Evolutionary conservation across 192 early-diverging fungal species (phyloP), one percentile per base, ranked within the genome.

Genomic region (Coemansia sp.): DNA sequence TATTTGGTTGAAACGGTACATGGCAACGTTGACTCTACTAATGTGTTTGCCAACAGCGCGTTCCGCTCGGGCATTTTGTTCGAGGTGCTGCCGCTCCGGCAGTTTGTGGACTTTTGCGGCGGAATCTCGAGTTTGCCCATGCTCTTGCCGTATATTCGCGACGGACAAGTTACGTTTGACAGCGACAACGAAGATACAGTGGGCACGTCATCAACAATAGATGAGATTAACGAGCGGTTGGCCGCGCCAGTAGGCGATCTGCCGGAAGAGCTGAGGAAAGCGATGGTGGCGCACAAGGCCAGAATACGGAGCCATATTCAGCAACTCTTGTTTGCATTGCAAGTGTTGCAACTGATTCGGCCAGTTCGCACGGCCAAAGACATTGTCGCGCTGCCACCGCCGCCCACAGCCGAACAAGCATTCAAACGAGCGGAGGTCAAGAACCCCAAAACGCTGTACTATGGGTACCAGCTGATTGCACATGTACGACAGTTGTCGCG

Each of bases 391-490:
- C 25, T 72, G 47, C 57, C 68, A 6, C 23, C 52, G 54, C 72
- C 72, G 7, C 57, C 69, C 0, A 62, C 67, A 32, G 64, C 72
- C 10, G 45, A 60, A 23, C 67, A 72, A 39, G 58, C 58, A 4
- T 76, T 76, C 47, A 15, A 12, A 0, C 43, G 58, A 15, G 24
- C 56, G 11, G 9, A 17, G 1, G 9, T 63, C 8, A 37, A 35
- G 3, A 58, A 49, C 37, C 55, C 65, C 11, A 66, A 35, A 35
- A 4, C 52, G 2, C 10, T 71, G 3, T 39, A 27, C 8, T 57
- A 65, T 21, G 69, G 65, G 21, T 80, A 75, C 39, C 78, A 80
- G 69, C 47, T 80, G 32, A 43, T 71, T 11, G 48, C 72, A 21
- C 61, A 59, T 39, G 65, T 62, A 14, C 78, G 72, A 2, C 23